Evolutionary conservation across 768 basidiomycete species (phyloP).

Genomic region (Leccinum subtestaceum): DNA sequence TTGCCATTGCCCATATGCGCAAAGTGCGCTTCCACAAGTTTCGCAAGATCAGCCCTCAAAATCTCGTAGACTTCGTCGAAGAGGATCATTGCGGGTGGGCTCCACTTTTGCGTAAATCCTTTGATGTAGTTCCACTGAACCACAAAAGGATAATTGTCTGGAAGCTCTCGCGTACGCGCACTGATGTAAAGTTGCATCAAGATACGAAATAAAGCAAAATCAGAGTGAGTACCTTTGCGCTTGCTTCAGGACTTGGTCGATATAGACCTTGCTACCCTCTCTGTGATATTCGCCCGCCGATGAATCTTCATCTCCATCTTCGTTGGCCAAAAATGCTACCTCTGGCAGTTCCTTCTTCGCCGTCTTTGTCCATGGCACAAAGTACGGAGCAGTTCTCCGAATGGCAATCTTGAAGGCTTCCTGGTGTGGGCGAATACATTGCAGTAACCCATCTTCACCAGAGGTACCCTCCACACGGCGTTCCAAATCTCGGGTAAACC

Average conservation of each 20-base stretch:
- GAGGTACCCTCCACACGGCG: conserved; percentile 53
- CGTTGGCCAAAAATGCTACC: conserved; percentile 37
- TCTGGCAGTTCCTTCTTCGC: conserved; percentile 2
- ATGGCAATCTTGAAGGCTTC: conserved; percentile 48
- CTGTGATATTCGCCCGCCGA: neutral
- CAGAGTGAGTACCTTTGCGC: conserved; percentile 43
- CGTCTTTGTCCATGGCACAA: conserved; percentile 46
- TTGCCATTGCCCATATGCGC: conserved; percentile 48
- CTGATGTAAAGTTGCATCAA: conserved; percentile 34
- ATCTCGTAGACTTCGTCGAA: conserved; percentile 39
- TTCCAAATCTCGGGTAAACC: conserved; percentile 47
- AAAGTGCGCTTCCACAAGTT: conserved; percentile 51
- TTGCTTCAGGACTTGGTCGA: conserved; percentile 50
- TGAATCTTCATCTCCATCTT: conserved; percentile 33
- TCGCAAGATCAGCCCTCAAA: conserved; percentile 39
- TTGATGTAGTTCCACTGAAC: conserved; percentile 53
- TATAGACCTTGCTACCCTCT: conserved; percentile 33
- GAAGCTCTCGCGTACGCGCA: conserved; percentile 68
- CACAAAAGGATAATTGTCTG: conserved; percentile 62
- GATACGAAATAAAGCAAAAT: neutral
- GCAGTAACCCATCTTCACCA: conserved; percentile 50
- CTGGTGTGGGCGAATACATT: conserved; percentile 50
- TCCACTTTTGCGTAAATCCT: conserved; percentile 47
- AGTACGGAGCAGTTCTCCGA: conserved; percentile 53
- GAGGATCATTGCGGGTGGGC: conserved; percentile 42